Conservation (phyloP, 2,329 filamentous ascomycete species). For the Curvularia sp. region DNA sequence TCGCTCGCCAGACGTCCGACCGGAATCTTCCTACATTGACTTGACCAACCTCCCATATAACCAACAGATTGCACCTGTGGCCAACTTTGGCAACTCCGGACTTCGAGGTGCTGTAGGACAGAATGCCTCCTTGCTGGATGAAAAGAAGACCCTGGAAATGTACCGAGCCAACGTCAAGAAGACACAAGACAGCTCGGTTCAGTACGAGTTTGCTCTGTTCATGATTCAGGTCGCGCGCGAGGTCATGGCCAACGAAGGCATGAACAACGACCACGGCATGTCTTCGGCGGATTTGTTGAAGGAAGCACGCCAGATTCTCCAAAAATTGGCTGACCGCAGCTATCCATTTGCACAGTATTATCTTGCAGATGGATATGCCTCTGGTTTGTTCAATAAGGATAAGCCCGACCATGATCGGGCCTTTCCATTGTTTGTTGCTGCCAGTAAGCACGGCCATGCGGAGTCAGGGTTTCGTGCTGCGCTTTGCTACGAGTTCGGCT, state of each 20-base stretch:
- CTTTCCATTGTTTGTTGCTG: slow-evolving; percentile 89
- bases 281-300: slow-evolving; percentile 71
- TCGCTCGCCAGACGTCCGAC: slow-evolving; percentile 64
- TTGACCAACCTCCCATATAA: slow-evolving; percentile 75
- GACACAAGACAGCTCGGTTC: slow-evolving; percentile 85
- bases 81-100: slow-evolving; percentile 78
- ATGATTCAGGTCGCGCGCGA: slow-evolving; percentile 89
- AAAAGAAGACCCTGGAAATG: slow-evolving; percentile 96
- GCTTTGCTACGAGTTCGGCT: slow-evolving; percentile 97
- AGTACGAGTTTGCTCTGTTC: slow-evolving; percentile 96
- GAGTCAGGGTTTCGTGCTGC: slow-evolving; percentile 94
- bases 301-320: slow-evolving; percentile 88
- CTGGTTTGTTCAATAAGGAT: slow-evolving; percentile 92
- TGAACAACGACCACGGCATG: slow-evolving; percentile 52
- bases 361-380: slow-evolving; percentile 90
- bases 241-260: slow-evolving; percentile 52
- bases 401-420: slow-evolving; percentile 91
- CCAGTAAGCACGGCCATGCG: slow-evolving; percentile 95
- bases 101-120: slow-evolving; percentile 80
- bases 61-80: slow-evolving; percentile 72
- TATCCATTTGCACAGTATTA: slow-evolving; percentile 99
- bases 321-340: slow-evolving; percentile 81
- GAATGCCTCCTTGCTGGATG: slow-evolving; percentile 88
- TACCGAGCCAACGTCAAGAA: slow-evolving; percentile 97
- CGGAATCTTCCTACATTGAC: slow-evolving; percentile 68